Conservation (phyloP, 257 asterid species). For the Solanum virginianum region DNA sequence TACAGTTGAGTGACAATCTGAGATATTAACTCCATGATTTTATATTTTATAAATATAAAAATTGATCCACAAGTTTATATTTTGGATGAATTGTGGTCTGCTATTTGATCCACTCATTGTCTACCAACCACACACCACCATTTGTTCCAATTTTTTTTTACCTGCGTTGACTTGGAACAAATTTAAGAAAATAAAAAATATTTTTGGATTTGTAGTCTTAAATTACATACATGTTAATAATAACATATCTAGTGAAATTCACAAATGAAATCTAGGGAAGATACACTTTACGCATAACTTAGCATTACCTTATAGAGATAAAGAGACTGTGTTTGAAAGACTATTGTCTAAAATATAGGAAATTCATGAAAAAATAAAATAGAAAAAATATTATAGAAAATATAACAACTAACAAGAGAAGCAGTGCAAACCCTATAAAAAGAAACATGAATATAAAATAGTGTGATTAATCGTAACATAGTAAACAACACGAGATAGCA, state of each 20-base stretch:
- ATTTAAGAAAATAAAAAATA: background rate
- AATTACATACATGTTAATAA: background rate
- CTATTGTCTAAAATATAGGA: background rate
- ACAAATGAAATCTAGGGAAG: background rate
- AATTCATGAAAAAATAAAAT: background rate
- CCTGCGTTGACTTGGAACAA: background rate
- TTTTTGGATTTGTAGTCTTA: background rate
- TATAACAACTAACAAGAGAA: background rate
- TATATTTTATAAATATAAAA: no score
- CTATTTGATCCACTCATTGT: background rate
- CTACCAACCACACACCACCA: background rate
- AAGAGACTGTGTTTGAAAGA: background rate
- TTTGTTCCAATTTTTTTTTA: background rate
- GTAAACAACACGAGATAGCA: background rate
- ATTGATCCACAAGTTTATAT: no score
- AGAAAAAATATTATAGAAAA: background rate
- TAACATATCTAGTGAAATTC: background rate
- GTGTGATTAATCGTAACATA: background rate
- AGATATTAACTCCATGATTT: no score
- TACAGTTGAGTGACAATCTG: no score
- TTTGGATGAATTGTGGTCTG: no score
- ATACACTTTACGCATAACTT: background rate
- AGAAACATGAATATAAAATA: background rate
- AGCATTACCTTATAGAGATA: background rate
- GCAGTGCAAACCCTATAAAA: background rate